phyloP scores from a whole-genome alignment of 2,329 filamentous ascomycete species.

The Stenocarpella maydis region DNA sequence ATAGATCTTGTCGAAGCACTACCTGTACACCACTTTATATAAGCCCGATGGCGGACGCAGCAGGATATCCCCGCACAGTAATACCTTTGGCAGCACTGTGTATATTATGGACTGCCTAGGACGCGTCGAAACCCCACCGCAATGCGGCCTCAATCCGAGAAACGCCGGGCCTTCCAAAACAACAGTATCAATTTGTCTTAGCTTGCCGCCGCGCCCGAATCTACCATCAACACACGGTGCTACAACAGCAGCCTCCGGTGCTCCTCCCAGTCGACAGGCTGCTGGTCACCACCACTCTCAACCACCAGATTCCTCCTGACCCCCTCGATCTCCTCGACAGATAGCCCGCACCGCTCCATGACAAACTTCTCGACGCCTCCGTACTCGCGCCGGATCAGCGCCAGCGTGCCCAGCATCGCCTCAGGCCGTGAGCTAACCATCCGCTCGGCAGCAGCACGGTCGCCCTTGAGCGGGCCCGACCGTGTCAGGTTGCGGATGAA shows the following conservation, averaged over 20 bases:
- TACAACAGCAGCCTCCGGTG: conserved; percentile 40
- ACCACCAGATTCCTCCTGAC: conserved; percentile 60
- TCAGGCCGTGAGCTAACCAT: conserved; percentile 57
- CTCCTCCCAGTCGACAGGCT: conserved; percentile 41
- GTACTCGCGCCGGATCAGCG: conserved; percentile 66
- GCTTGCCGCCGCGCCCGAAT: neutral
- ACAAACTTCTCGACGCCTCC: conserved; percentile 73
- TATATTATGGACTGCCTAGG: neutral
- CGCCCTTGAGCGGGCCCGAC: conserved; percentile 57
- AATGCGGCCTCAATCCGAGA: neutral
- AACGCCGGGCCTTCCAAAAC: neutral
- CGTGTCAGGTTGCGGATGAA: conserved; percentile 60
- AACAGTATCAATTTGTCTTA: neutral
- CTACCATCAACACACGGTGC: conserved; percentile 33
- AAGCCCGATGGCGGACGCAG: conserved; percentile 39
- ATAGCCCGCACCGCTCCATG: conserved; percentile 64
- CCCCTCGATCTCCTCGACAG: conserved; percentile 60
- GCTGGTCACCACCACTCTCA: conserved; percentile 38
- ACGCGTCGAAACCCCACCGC: conserved; percentile 5
- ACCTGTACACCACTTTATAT: neutral
- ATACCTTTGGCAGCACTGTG: neutral
- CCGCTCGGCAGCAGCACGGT: conserved; percentile 53
- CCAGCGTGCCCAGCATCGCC: conserved; percentile 57
- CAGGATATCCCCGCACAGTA: neutral
- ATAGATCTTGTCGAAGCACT: neutral